A percentile compares a stretch with the other conserved stretches of the same genome.
These are phyloP conservation scores for Eucalyptus marginata DNA, from an alignment of 345 rosid genomes.

Conservation along the genomic window DNA sequence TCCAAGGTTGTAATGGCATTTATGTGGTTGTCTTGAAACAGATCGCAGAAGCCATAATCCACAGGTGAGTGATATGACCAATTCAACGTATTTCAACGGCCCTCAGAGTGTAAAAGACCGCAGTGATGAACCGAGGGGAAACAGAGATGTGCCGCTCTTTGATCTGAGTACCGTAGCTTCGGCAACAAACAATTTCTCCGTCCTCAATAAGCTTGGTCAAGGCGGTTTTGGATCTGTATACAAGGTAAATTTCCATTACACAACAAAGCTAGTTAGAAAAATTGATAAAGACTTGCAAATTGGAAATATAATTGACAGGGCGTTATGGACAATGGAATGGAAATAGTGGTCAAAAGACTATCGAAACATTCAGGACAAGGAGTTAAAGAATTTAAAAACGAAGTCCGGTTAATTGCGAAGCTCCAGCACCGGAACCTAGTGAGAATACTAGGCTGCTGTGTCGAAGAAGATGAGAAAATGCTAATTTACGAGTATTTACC, in stretches of 20 bases:
- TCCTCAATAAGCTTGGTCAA: conserved; percentile 7
- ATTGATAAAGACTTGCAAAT: background rate
- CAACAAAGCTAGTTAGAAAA: background rate
- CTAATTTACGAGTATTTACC: conserved; percentile 26
- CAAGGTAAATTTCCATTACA: conserved; percentile 6
- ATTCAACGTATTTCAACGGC: background rate
- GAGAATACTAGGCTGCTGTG: conserved; percentile 16
- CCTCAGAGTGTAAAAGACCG: background rate
- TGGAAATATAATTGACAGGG: conserved; percentile 7
- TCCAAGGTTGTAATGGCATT: background rate
- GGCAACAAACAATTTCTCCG: conserved; percentile 19
- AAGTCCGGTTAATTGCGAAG: conserved; percentile 11
- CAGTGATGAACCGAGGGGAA: background rate
- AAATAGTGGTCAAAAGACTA: conserved; percentile 25
- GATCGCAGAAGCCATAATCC: background rate
- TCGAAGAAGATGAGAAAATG: conserved; percentile 18
- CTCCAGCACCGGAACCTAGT: conserved; percentile 26
- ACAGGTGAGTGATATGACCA: background rate
- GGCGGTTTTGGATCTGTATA: conserved; percentile 33
- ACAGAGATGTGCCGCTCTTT: conserved; percentile 2
- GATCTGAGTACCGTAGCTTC: background rate
- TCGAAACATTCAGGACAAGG: conserved; percentile 23
- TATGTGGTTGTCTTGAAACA: background rate
- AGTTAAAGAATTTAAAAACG: conserved; percentile 20
- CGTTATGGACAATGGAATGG: background rate